These are phyloP conservation scores for Cutaneotrichosporon sp. DNA, from an alignment of 1,284 basidiomycete genomes.

Conservation along the genomic window DNA sequence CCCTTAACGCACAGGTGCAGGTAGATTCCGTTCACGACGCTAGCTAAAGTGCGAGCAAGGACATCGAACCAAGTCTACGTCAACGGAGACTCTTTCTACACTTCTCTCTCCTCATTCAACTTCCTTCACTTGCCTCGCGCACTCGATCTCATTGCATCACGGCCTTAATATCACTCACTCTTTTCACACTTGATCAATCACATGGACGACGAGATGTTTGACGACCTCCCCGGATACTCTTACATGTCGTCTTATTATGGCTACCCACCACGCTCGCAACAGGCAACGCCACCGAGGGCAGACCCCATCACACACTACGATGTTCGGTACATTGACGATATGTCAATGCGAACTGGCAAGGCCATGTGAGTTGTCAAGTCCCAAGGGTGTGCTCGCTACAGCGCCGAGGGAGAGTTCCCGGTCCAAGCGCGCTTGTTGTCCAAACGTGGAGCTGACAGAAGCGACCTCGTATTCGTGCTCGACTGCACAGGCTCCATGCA, in stretches of 20 bases:
- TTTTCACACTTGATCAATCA: background rate
- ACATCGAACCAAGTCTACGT: too few relatives aligned
- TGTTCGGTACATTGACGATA: slow-evolving; percentile 31
- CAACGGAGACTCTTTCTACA: too few relatives aligned
- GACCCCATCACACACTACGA: slow-evolving; percentile 33
- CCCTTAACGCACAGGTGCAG: too few relatives aligned
- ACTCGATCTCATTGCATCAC: too few relatives aligned
- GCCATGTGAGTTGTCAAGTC: slow-evolving; percentile 46
- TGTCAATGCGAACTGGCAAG: slow-evolving; percentile 31
- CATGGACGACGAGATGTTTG: slow-evolving; percentile 42
- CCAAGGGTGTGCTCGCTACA: too few relatives aligned
- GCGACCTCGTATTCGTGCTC: slow-evolving; percentile 81
- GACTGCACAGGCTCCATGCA: slow-evolving; percentile 74
- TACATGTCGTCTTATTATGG: slow-evolving; percentile 29
- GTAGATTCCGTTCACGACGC: too few relatives aligned
- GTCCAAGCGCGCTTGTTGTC: too few relatives aligned
- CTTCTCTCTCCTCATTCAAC: background rate
- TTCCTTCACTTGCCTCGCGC: background rate
- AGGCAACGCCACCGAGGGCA: slow-evolving; percentile 26
- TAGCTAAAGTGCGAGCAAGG: too few relatives aligned
- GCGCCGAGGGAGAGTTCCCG: too few relatives aligned
- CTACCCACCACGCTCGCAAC: slow-evolving; percentile 22
- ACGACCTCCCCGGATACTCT: slow-evolving; percentile 21
- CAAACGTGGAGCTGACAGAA: slow-evolving; percentile 44
- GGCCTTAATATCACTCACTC: too few relatives aligned